Percentiles rank a stretch among this genome's conserved stretches.
These are phyloP conservation scores for Trichosporon coremiiforme DNA, from an alignment of 1,284 basidiomycete genomes.

Conservation along the genomic window DNA sequence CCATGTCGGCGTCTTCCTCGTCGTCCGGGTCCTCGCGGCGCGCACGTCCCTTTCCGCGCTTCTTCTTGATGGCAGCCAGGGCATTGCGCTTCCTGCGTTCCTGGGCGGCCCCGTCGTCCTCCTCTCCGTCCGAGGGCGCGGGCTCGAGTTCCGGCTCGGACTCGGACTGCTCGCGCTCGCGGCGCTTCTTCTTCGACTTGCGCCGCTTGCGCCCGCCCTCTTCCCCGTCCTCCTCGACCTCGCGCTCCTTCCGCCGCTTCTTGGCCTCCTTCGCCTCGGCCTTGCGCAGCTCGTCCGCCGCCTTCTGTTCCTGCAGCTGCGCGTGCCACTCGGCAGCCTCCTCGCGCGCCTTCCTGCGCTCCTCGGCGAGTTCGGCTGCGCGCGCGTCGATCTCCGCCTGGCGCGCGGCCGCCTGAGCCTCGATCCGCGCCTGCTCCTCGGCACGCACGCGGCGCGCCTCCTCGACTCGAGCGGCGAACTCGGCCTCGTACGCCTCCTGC, in stretches of 20 bases:
- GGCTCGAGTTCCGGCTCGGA: conserved; percentile 37
- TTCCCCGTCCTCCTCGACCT: conserved; percentile 43
- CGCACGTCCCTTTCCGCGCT: conserved; percentile 5
- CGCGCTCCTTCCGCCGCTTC: conserved; percentile 49
- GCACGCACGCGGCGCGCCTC: conserved; percentile 63
- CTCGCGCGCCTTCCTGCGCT: conserved; percentile 72
- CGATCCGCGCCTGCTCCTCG: conserved; percentile 52
- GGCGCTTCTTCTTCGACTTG: conserved; percentile 35
- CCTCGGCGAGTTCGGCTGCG: conserved; percentile 71
- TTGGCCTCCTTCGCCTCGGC: conserved; percentile 45
- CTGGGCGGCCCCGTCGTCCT: conserved; percentile 29
- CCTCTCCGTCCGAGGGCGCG: conserved; percentile 31
- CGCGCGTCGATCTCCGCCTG: conserved; percentile 60
- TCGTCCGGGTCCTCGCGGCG: conserved; percentile 44
- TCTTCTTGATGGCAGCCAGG: conserved; percentile 40
- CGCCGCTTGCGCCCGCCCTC: conserved; percentile 31
- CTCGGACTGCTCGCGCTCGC: conserved; percentile 35
- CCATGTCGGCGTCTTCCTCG: conserved; percentile 37
- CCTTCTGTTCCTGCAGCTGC: conserved; percentile 52
- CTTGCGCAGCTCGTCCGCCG: conserved; percentile 55
- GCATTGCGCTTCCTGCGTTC: conserved; percentile 29
- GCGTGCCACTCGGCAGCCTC: conserved; percentile 65
- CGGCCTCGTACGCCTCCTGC: conserved; percentile 74
- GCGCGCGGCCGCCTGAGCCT: conserved; percentile 48
- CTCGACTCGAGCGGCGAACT: conserved; percentile 71